Percentiles rank a stretch among this genome's conserved stretches.
Conservation (phyloP, 192 early-diverging fungal species). For the Dispira simplex region DNA sequence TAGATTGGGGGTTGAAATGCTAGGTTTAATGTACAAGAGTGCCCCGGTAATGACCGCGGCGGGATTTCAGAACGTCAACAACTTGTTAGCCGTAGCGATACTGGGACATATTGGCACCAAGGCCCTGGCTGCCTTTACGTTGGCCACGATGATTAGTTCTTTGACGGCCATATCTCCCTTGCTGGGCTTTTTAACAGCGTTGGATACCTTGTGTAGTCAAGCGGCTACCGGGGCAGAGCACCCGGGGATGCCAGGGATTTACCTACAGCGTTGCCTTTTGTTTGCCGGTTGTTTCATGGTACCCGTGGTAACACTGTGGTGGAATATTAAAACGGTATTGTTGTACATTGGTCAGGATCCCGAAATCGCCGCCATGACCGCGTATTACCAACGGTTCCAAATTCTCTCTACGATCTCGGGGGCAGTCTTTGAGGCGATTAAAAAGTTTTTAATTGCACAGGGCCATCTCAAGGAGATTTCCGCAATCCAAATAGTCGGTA, state of each 20-base stretch:
- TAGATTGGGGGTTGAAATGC: not conserved
- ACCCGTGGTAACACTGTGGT: conserved; percentile 51
- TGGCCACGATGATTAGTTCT: conserved; percentile 28
- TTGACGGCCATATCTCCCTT: conserved; percentile 21
- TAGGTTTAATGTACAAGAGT: not conserved
- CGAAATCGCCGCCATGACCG: conserved; percentile 28
- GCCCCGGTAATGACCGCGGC: not conserved
- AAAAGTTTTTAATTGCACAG: conserved; percentile 62
- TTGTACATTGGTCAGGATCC: conserved; percentile 45
- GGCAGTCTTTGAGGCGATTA: conserved; percentile 54
- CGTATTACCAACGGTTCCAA: conserved; percentile 14
- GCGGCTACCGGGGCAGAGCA: conserved; percentile 34
- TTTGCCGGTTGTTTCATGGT: conserved; percentile 43
- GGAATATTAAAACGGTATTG: conserved; percentile 43
- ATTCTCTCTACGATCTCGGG: conserved; percentile 36
- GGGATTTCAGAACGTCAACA: not conserved
- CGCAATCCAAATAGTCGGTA: conserved; percentile 42
- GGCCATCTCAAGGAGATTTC: conserved; percentile 19
- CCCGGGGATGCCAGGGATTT: conserved; percentile 34
- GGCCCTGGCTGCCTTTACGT: conserved; percentile 34
- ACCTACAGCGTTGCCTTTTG: conserved; percentile 51
- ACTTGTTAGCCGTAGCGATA: not conserved
- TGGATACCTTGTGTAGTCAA: conserved; percentile 50
- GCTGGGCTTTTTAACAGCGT: conserved; percentile 37
- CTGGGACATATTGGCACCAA: conserved; percentile 14